phyloP scores from a whole-genome alignment of 176 grass and related monocot species.

The Hordeum vulgare region MorexV3_pseudomolecules_assembly NC_058524.1:247837652-247838151 shows the following conservation, averaged over 20 bases:
- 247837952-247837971: slow-evolving; percentile 4
- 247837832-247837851: background rate
- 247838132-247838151: slow-evolving; percentile 36
- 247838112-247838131: slow-evolving; percentile 17
- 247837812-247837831: background rate
- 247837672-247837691: slow-evolving; percentile 15
- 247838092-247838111: slow-evolving; percentile 45
- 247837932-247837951: background rate
- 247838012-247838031: background rate
- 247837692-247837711: background rate
- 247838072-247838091: slow-evolving; percentile 34
- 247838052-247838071: background rate
- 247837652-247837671: background rate
- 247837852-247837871: background rate
- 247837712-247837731: background rate
- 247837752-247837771: background rate
- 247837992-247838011: background rate
- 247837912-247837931: background rate
- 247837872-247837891: slow-evolving; percentile 9
- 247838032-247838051: background rate
- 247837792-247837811: background rate
- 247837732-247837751: background rate
- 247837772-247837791: background rate
- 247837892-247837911: background rate
- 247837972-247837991: slow-evolving; percentile 39